Base-by-base conservation (phyloP, 2,329 filamentous ascomycete species). In the Fonsecaea multimorphosa region DNA sequence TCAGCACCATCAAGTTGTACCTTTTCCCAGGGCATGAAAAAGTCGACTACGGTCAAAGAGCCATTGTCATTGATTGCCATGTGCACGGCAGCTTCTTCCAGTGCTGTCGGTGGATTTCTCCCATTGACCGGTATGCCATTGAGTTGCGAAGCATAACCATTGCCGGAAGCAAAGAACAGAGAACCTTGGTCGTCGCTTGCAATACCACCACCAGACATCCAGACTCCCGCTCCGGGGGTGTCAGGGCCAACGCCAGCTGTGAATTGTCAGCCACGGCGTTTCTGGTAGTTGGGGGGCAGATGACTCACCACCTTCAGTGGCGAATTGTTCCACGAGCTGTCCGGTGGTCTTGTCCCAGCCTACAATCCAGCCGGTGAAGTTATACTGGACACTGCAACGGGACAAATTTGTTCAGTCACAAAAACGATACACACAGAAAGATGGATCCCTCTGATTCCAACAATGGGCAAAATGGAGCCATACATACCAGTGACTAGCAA, bases 11-110 rank as follows among this genome's bases (percentile, higher is more conserved):
- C 82, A 56, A 85, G 75, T 0, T 79, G 62, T 77, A 77, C 53
- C 61, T 86, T 85, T 54, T 85, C 83, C 68, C 79, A 83, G 0
- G 84, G 84, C 77, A 85, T 83, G 64, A 86, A 86, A 70, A 85
- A 86, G 58, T 86, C 84, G 9, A 79, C 76, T 3, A 85, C 68
- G 0, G 75, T 76, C 0, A 85, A 78, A 49, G 83, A 78, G 6
- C 72, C 72, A 52, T 66, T 67, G 24, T 66, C 58, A 32, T 66
- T 68, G 63, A 71, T 68, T 29, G 68, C 63, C 68, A 70, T 66
- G 54, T 70, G 64, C 3, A 68, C 70, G 32, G 64, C 59, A 32
- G 69, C 69, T 68, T 75, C 73, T 58, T 71, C 74, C 14, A 75
- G 70, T 3, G 73, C 71, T n/a, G 66, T 67, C 16, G 70, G 68